These are phyloP conservation scores for Eucalyptus sideroxylon DNA, from an alignment of 345 rosid species.

Conservation along the genomic window DNA sequence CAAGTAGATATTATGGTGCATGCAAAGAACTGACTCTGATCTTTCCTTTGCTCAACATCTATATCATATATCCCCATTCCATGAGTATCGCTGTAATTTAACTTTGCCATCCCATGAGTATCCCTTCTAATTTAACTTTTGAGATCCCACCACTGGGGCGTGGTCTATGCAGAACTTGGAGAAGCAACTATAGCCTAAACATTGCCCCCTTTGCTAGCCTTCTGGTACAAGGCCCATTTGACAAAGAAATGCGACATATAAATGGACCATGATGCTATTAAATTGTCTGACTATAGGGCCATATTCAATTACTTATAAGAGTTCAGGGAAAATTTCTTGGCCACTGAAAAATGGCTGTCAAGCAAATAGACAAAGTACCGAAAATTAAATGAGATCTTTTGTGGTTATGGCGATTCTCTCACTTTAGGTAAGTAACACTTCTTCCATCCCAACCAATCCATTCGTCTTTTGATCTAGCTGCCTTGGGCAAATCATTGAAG, in stretches of 20 bases:
- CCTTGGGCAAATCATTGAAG: neutral
- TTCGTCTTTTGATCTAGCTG: neutral
- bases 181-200: neutral
- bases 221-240: neutral
- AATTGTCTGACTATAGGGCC: neutral
- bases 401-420: neutral
- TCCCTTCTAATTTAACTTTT: neutral
- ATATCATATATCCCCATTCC: neutral
- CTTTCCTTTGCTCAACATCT: neutral
- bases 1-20: neutral
- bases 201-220: neutral
- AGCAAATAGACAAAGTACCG: neutral
- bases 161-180: neutral
- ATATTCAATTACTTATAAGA: neutral
- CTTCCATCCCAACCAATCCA: neutral
- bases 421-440: neutral
- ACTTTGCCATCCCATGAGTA: neutral
- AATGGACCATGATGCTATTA: neutral
- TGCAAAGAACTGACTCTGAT: neutral
- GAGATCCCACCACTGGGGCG: neutral
- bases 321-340: neutral
- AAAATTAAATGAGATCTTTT: neutral
- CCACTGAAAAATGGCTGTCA: neutral
- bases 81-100: neutral
- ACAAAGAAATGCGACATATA: neutral